Evolutionary conservation across 1,284 basidiomycete species (phyloP).

Genomic region (Sutorius eximius): DNA sequence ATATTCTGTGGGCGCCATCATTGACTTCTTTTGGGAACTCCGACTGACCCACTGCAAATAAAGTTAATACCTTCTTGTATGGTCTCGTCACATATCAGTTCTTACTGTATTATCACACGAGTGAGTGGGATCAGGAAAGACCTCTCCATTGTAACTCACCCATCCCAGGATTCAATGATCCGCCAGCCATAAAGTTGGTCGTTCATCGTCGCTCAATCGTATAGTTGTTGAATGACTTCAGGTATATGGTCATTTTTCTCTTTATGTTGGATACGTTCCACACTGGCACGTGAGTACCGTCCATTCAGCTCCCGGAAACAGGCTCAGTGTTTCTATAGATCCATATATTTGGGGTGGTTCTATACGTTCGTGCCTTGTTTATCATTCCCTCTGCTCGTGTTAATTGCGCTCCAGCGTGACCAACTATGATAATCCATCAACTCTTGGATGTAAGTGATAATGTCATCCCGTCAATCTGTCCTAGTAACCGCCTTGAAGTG

Average conservation of each 20-base stretch:
- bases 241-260: conserved; percentile 39
- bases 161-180: conserved; percentile 44
- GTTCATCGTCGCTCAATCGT: background rate
- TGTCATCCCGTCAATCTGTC: background rate
- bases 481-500: background rate
- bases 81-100: conserved; percentile 52
- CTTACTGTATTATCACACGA: conserved; percentile 40
- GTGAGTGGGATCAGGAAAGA: conserved; percentile 30
- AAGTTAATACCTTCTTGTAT: conserved; percentile 53
- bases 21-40: background rate
- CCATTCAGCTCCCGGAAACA: too few species aligned
- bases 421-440: conserved; percentile 10
- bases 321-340: background rate
- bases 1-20: conserved; percentile 35
- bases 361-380: conserved; percentile 8
- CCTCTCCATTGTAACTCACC: background rate
- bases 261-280: conserved; percentile 47
- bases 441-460: conserved; percentile 6
- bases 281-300: conserved; percentile 30
- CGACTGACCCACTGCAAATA: background rate
- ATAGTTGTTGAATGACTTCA: conserved; percentile 9
- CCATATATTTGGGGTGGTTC: conserved; percentile 19
- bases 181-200: conserved; percentile 20
- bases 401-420: conserved; percentile 8
- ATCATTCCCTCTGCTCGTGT: background rate